phyloP scores from a whole-genome alignment of 2,329 filamentous ascomycete genomes.

The Alternaria conjuncta region DNA sequence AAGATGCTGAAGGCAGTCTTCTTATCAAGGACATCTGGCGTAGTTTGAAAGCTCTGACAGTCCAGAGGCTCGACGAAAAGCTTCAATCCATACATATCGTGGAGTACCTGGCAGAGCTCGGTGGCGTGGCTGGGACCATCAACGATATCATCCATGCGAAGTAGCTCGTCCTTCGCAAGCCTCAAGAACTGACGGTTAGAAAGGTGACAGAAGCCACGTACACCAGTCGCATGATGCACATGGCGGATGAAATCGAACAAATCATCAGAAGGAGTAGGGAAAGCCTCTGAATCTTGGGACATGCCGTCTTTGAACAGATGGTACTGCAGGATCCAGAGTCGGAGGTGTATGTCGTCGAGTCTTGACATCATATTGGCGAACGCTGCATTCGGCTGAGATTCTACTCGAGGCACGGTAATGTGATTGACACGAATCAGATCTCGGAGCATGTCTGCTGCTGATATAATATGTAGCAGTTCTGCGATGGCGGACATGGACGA shows the following conservation, averaged over 20 bases:
- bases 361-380: constrained; percentile 65
- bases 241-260: constrained; percentile 79
- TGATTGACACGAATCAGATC: constrained; percentile 85
- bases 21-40: constrained; percentile 76
- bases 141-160: constrained; percentile 76
- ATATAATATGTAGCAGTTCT: constrained; percentile 75
- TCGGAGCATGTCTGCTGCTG: constrained; percentile 80
- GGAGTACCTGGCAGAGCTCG: constrained; percentile 74
- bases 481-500: constrained; percentile 75
- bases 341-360: constrained; percentile 84
- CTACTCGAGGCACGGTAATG: constrained; percentile 65
- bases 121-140: constrained; percentile 72
- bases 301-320: constrained; percentile 78
- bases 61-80: constrained; percentile 45
- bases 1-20: constrained; percentile 81
- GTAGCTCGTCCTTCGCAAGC: constrained; percentile 83
- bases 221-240: constrained; percentile 82
- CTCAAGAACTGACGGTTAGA: constrained; percentile 89
- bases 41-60: constrained; percentile 72
- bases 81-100: constrained; percentile 49
- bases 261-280: constrained; percentile 72
- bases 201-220: constrained; percentile 82
- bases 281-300: constrained; percentile 67
- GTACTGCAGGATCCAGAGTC: constrained; percentile 88
- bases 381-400: constrained; percentile 54